Base-by-base conservation (phyloP, 2,329 filamentous ascomycete genomes). In the Coniella lustricola region DNA sequence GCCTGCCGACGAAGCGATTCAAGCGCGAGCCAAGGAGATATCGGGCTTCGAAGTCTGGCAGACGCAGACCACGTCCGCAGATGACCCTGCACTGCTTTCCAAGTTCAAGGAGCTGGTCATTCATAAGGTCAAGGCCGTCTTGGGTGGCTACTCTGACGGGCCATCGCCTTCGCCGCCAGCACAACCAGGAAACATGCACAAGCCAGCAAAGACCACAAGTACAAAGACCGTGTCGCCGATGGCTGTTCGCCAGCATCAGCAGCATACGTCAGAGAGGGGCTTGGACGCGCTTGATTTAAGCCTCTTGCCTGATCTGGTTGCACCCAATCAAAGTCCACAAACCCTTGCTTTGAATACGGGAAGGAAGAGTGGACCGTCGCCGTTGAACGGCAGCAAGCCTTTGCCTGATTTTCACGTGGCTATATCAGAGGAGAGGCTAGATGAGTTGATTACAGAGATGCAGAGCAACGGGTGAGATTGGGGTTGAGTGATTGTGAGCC, bases 41-140 rank as follows among this genome's bases (percentile, higher is more conserved):
- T 57, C 78, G 46, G 64, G 68, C 3, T 61, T 51, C 9, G 51
- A 52, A 9, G 48, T 50, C 1, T 52, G 51, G 48, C 46, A 54
- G 43, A 35, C 68, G 25, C 58, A 66, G 4, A 58, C 56, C 4
- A 82, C 79, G 1, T 64, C 78, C 7, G 78, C 76, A 0, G 79
- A 83, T 40, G 76, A 82, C 55, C 55, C 60, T 0, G 64, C 69
- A 2, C 61, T 82, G 16, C 60, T 82, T 44, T 66, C 61, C 18
- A 78, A 75, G 59, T 82, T 82, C 64, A 76, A 73, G 62, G 61
- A 62, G 1, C 66, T 72, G 57, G 64, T 77, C 54, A 54, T 56
- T 33, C 57, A 59, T 34, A 64, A 62, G 47, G 33, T 65, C 17
- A 50, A 31, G 40, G 49, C 39, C 7, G 50, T 52, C 3, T 36